Evolutionary conservation across 2,329 filamentous ascomycete genomes (phyloP).

Genomic region (Lecanoromycetidae sp.): DNA sequence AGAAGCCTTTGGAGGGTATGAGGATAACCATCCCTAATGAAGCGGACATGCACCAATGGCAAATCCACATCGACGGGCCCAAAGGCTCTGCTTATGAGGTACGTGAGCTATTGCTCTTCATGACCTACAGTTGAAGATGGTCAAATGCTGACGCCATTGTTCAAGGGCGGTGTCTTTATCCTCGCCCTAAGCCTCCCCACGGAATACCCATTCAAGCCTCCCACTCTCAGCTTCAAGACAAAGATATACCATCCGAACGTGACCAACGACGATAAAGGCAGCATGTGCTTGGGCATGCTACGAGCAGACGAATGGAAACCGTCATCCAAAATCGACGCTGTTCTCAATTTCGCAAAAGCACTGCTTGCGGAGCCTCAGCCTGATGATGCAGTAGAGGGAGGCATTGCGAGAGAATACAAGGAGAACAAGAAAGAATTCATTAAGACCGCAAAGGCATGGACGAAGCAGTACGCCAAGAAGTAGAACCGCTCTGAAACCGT

Average conservation of each 20-base stretch:
- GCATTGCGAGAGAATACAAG: conserved; percentile 75
- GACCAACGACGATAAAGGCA: conserved; percentile 72
- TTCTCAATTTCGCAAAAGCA: conserved; percentile 63
- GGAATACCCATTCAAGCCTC: conserved; percentile 86
- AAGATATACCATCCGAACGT: conserved; percentile 96
- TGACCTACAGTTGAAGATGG: background rate
- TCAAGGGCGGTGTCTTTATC: conserved; percentile 58
- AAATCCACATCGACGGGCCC: conserved; percentile 54
- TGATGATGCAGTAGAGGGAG: conserved; percentile 76
- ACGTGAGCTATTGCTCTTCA: no score
- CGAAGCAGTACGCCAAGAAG: conserved; percentile 52
- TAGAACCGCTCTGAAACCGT: no score
- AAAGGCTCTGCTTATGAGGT: conserved; percentile 54
- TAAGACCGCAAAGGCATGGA: conserved; percentile 62
- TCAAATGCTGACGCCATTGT: background rate
- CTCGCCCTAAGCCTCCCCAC: conserved; percentile 60
- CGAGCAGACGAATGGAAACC: conserved; percentile 89
- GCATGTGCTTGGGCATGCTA: conserved; percentile 74
- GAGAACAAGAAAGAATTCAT: conserved; percentile 57
- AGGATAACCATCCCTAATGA: conserved; percentile 48
- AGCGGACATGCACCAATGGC: conserved; percentile 55
- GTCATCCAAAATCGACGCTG: conserved; percentile 59
- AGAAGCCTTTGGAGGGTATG: conserved; percentile 45
- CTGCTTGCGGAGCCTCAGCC: conserved; percentile 71
- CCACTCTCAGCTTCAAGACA: conserved; percentile 65